These are phyloP conservation scores for Euphorbia pulcherrima DNA, from an alignment of 345 rosid genomes.

Conservation along the genomic window DNA sequence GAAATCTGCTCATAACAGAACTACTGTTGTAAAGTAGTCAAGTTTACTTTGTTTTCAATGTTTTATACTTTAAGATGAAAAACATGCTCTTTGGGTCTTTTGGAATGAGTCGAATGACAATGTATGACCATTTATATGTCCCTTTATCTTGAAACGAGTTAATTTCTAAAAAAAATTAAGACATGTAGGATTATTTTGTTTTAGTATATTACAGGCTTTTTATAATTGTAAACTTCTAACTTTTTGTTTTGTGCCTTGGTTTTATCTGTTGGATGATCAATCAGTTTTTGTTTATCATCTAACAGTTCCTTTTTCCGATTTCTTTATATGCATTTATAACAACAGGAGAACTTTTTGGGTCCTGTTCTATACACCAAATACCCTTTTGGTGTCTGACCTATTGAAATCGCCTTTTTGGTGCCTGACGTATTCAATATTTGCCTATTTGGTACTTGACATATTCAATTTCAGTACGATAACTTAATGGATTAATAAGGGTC, in stretches of 20 bases:
- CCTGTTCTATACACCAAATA: background rate
- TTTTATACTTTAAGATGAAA: background rate
- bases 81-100: background rate
- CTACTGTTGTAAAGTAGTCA: background rate
- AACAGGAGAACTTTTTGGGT: background rate
- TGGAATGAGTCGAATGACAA: background rate
- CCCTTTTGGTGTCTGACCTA: too few species aligned
- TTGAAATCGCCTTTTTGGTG: too few species aligned
- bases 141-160: background rate
- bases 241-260: background rate
- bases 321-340: background rate
- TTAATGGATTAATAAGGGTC: too few species aligned
- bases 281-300: background rate
- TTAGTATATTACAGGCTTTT: background rate
- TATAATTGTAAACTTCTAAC: background rate
- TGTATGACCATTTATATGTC: background rate
- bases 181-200: slow-evolving; percentile 1
- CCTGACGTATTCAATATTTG: too few species aligned
- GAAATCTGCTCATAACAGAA: background rate
- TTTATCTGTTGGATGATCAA: background rate
- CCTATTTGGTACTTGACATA: too few species aligned
- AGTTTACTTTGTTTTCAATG: background rate
- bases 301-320: background rate
- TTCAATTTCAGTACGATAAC: too few species aligned
- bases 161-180: slow-evolving; percentile 1